phyloP scores from a whole-genome alignment of 257 asterid species.

The Nicotiana otophora region DNA sequence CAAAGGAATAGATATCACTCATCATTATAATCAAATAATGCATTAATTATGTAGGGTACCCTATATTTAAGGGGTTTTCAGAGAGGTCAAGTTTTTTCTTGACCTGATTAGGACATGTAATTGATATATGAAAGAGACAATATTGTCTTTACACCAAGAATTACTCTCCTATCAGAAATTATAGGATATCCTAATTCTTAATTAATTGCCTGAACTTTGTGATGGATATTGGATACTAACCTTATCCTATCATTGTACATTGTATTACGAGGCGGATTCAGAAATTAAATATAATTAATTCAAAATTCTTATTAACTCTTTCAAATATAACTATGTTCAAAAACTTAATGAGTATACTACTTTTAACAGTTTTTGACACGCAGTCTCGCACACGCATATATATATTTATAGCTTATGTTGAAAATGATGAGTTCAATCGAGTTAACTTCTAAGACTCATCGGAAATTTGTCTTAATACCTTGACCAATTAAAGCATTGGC shows the following conservation, averaged over 20 bases:
- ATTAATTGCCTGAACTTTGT: conserved; percentile 6
- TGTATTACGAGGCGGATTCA: background rate
- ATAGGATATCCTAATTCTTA: background rate
- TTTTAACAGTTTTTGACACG: no score
- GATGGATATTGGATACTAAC: background rate
- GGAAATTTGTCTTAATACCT: background rate
- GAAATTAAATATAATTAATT: background rate
- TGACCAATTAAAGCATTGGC: conserved; percentile 3
- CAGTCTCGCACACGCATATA: no score
- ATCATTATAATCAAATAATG: conserved; percentile 14
- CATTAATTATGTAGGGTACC: conserved; percentile 18
- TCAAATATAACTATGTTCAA: background rate
- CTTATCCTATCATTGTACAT: background rate
- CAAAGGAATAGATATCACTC: conserved; percentile 4
- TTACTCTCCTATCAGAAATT: no score
- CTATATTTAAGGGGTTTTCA: background rate
- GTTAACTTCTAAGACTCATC: no score
- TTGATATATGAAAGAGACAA: background rate
- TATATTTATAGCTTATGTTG: no score
- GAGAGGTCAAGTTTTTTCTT: background rate
- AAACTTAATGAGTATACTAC: background rate
- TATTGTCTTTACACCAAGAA: background rate
- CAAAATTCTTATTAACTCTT: background rate
- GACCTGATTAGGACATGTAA: background rate
- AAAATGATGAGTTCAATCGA: no score